Base-by-base conservation (phyloP, 176 grass and related monocot species). In the Puccinellia tenuiflora region DNA sequence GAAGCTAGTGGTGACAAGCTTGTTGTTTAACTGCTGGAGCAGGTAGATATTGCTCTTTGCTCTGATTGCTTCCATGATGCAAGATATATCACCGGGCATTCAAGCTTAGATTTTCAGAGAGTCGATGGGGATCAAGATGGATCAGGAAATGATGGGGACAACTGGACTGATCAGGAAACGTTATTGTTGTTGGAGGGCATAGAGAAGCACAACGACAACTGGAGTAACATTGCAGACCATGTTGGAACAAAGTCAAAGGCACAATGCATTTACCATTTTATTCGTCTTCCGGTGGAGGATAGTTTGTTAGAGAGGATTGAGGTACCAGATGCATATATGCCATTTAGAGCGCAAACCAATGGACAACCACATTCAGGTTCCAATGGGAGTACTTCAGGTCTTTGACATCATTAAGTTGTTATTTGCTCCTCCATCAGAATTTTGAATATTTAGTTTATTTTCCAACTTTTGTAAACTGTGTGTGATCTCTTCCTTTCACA, bases 261-360 rank as follows among this genome's bases (percentile, higher is more conserved):
- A 68, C 96, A 98, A 67, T 98, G 96, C 80, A 98, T 95, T 85
- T 86, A 94, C 67, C 96, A 98, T 90, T 98, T 98, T 91, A 88
- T 98, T 77, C 83, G 89, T 78, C 79, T 98, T 87, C 96, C 90
- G 11, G 85, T 98, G 43, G 92, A 98, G 68, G 85, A 95, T 80
- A 83, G 83, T 76, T 81, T 98, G 15, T 80, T 98, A 74, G 91
- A 98, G 55, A 93, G 88, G 47, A 87, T 98, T 83, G 90, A 93
- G 86, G 75, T 95, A 64, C 89, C 88, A 40, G 60, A 87, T 77
- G 73, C 77, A 13, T 25, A 47, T 5, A 25, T 82, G 17, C 40
- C 85, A 39, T 59, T 83, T 73, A 78, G 51, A 83, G 45, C 35
- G 17, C 84, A 76, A 65, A 74, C 68, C 39, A 77, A 80, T 83